These are phyloP conservation scores for Pholiota conissans DNA, from an alignment of 768 basidiomycete species.

Conservation along the genomic window DNA sequence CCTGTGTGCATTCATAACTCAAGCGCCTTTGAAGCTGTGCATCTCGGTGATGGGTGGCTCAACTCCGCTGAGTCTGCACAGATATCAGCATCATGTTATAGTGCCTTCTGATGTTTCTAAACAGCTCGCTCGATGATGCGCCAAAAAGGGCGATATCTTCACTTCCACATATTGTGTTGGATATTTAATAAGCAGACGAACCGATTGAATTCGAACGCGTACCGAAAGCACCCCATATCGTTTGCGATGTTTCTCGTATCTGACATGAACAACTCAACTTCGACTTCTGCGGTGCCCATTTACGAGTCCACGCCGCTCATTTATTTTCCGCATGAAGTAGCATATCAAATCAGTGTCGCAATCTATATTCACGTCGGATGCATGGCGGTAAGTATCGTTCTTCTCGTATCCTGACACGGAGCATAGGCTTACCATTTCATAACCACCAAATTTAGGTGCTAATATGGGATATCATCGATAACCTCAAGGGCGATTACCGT, in stretches of 20 bases:
- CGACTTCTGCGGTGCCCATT: neutral
- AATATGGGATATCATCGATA: conserved; percentile 17
- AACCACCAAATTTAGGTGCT: conserved; percentile 13
- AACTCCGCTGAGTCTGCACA: neutral
- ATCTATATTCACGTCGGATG: conserved; percentile 10
- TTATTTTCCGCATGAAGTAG: conserved; percentile 6
- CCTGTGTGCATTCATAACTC: neutral
- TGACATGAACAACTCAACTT: neutral
- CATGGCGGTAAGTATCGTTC: conserved; percentile 1
- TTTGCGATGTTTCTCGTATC: neutral
- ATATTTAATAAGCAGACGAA: neutral
- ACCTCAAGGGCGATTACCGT: conserved; percentile 11
- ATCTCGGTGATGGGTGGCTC: neutral
- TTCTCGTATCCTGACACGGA: conserved; percentile 4
- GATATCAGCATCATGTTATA: neutral
- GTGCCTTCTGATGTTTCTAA: neutral
- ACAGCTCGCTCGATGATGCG: neutral
- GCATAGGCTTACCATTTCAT: too few relatives aligned
- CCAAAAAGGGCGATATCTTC: neutral
- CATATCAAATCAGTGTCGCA: conserved; percentile 6
- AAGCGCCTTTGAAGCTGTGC: neutral
- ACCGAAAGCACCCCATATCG: neutral
- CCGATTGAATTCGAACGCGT: neutral
- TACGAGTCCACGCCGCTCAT: conserved; percentile 11
- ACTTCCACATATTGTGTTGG: too few relatives aligned